A percentile compares a stretch with the other conserved stretches of the same genome.
Conservation (phyloP, 345 rosid genomes). For the Syzygium aqueum region DNA sequence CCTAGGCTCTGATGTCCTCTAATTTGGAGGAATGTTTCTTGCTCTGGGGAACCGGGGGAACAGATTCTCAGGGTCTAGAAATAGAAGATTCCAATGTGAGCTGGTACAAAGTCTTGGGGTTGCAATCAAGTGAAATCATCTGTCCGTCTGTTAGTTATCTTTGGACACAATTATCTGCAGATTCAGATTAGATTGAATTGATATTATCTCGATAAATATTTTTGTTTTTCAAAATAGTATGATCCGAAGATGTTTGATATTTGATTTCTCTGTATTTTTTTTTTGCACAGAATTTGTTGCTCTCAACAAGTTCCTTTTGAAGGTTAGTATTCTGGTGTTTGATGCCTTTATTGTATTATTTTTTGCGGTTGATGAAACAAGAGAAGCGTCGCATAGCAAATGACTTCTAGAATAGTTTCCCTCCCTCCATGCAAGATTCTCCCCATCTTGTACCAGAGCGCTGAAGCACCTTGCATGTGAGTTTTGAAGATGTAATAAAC, state of each 20-base stretch:
- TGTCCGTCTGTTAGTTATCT: not conserved
- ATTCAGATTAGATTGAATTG: not conserved
- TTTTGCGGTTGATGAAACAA: not conserved
- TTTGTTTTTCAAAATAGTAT: not conserved
- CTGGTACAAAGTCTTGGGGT: not conserved
- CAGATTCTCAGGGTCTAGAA: not conserved
- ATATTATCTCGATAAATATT: not conserved
- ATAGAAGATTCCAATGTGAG: not conserved
- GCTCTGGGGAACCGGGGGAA: not conserved
- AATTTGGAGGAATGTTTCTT: not conserved
- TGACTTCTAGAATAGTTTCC: not conserved
- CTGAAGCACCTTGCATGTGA: not conserved
- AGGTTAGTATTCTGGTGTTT: conserved; percentile 25
- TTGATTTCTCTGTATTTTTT: not conserved
- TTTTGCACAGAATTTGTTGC: conserved; percentile 44
- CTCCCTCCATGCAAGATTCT: not conserved
- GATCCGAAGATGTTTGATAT: not conserved
- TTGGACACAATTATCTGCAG: not conserved
- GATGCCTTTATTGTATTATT: not conserved
- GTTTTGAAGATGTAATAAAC: not conserved
- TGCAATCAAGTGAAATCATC: not conserved
- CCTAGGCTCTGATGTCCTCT: not conserved
- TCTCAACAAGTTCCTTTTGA: conserved; percentile 55
- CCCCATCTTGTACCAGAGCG: not conserved
- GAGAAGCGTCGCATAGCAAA: not conserved